phyloP scores from a whole-genome alignment of 805 yeast genomes.

The Metschnikowia sp. region DNA sequence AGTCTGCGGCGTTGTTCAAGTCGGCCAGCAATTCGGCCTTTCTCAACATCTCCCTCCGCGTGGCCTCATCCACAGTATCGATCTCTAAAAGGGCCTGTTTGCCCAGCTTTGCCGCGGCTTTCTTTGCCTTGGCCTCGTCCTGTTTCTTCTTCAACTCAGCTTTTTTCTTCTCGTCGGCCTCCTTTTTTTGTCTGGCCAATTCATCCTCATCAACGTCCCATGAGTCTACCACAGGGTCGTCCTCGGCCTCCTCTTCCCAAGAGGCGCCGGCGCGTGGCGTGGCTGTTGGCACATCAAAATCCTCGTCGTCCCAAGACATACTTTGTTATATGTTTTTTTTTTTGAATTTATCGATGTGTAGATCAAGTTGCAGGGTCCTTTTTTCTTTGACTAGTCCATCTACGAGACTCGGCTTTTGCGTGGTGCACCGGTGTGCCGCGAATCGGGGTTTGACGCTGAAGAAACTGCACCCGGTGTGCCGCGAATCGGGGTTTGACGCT shows the following conservation, averaged over 20 bases:
- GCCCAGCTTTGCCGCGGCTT: conserved; percentile 38
- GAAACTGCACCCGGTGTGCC: conserved; percentile 1
- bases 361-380: background rate
- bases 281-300: conserved; percentile 64
- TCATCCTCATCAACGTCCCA: conserved; percentile 88
- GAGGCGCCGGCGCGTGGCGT: conserved; percentile 51
- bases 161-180: conserved; percentile 40
- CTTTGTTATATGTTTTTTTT: background rate
- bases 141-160: conserved; percentile 43
- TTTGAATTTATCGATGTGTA: background rate
- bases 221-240: conserved; percentile 73
- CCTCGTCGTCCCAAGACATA: conserved; percentile 83
- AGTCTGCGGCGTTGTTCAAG: conserved; percentile 87
- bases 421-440: conserved; percentile 11
- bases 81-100: conserved; percentile 49
- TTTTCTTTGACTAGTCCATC: background rate
- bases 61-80: conserved; percentile 66
- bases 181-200: conserved; percentile 47
- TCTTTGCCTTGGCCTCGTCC: conserved; percentile 48
- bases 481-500: background rate
- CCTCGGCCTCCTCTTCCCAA: conserved; percentile 83
- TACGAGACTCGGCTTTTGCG: conserved; percentile 7
- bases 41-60: conserved; percentile 70
- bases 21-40: conserved; percentile 83
- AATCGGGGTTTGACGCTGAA: too few relatives aligned